Evolutionary conservation across 345 rosid genomes (phyloP), one percentile per base, ranked within the genome.

Genomic region (Euphorbia peplus): DNA sequence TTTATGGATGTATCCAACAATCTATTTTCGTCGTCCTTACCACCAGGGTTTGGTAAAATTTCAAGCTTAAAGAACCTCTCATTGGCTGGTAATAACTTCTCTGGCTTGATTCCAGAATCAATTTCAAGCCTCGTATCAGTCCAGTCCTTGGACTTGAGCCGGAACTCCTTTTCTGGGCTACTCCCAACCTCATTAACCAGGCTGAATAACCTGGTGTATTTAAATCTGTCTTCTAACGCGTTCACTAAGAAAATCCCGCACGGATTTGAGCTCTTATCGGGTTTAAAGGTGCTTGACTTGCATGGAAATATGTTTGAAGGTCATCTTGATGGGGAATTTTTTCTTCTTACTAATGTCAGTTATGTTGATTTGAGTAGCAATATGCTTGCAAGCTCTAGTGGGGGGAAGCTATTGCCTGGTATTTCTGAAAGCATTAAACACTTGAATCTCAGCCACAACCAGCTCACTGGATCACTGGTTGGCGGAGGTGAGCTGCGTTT

Each of bases 61-160:
- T 70, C 57, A 71, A 80, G 85, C 83, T 78, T 95, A 64, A 81
- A 61, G 83, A 95, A 91, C 66, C 88, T 95, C 41, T 84, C 90
- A 19, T 70, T 95, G 68, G 85, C 95, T 50, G 95, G 99, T 60
- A 91, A 95, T 83, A 91, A 95, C 79, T 82, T 95, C 71, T 91
- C 99, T 16, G 96, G 99, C 57, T 70, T 80, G 55, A 70, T 89
- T 79, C 96, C 96, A 0, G 87, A 90, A 42, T 80, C 95, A 18
- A 60, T 90, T 57, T 85, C 90, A 0, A 93, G 86, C 42, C 89
- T 91, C 72, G 70, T 37, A 35, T 87, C 90, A 1, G 62, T 95
- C 65, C 91, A 87, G 83, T 91, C 95, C 12, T 70, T 95, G 84
- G 99, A 95, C 80, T 72, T 91, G 68, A 95, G 99, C 78, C 80